Base-by-base conservation (phyloP, 2,329 filamentous ascomycete genomes). In the Aspergillus neoniger region DNA sequence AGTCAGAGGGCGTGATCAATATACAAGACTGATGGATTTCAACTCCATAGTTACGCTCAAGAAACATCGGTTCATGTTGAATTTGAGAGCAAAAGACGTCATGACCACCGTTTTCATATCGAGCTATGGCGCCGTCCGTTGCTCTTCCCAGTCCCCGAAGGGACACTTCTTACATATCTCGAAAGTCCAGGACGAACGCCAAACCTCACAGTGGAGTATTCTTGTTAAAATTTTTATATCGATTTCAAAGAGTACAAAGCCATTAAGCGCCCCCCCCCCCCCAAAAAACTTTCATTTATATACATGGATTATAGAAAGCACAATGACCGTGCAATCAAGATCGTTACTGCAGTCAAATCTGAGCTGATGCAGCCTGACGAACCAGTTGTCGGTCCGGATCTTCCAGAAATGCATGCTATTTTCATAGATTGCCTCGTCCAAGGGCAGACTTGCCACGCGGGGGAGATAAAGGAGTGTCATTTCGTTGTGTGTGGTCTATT, bases 291-390 rank as follows among this genome's bases (percentile, higher is more conserved):
- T 25, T 41, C 23, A 14, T 23, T 25, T 3, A 6, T 47, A 3
- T 6, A 12, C 17, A 36, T 56, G 12, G 53, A 56, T 36, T 44
- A 10, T 23, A 28, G 58, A 36, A 8, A 47, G n/a, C 58, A 53
- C 25, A 53, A 60, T 47, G 15, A 41, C 14, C 36, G 44, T 14
- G 17, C 7, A 23, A 56, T 19, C 2, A 17, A 17, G 4, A 9
- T 30, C n/a, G 38, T 60, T 1, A 60, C 52, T 60, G n/a, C n/a
- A 47, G 21, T 60, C n/a, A 47, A 60, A n/a, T 60, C 56, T 14
- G 58, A 60, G 19, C 15, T 56, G 6, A 60, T 56, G 52, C 38
- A 48, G 30, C 30, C 43, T 15, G 39, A 23, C 17, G 52, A 51
- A 2, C 32, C 36, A 10, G 28, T 44, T 3, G 32, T 19, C 19